phyloP scores from a whole-genome alignment of 2,329 filamentous ascomycete genomes.

The Xylariaceae sp. region DNA sequence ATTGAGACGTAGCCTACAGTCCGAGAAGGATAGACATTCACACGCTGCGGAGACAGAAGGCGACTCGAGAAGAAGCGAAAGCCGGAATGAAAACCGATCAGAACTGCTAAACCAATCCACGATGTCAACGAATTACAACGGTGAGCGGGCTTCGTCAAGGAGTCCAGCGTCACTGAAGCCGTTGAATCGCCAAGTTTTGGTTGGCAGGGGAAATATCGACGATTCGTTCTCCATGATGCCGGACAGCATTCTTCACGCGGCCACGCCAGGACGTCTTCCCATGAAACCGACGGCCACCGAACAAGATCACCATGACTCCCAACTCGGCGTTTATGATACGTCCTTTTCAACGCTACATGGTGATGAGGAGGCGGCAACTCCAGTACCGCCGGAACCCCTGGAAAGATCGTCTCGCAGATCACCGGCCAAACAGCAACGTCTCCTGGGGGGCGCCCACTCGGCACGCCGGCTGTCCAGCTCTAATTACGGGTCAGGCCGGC shows the following conservation, averaged over 20 bases:
- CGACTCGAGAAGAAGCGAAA: conserved; percentile 11
- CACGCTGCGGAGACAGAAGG: conserved; percentile 17
- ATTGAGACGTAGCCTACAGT: conserved; percentile 37
- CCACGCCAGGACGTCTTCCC: conserved; percentile 29
- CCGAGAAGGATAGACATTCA: conserved; percentile 17
- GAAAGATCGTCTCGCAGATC: not conserved
- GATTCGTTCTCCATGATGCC: conserved; percentile 36
- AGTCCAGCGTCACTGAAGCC: conserved; percentile 36
- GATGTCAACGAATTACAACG: conserved; percentile 7
- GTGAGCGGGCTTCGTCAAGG: conserved; percentile 19
- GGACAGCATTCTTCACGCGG: conserved; percentile 31
- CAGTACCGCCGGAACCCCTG: conserved; percentile 29
- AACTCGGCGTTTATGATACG: conserved; percentile 43
- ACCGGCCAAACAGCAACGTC: conserved; percentile 12
- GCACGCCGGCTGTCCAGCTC: conserved; percentile 35
- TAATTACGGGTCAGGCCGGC: conserved; percentile 36
- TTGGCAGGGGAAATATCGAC: conserved; percentile 31
- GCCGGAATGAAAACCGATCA: conserved; percentile 13
- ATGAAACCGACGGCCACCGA: conserved; percentile 18
- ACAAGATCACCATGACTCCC: conserved; percentile 24
- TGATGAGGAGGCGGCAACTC: conserved; percentile 45
- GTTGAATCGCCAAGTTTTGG: conserved; percentile 33
- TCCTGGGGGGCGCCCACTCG: conserved; percentile 21
- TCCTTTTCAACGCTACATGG: conserved; percentile 55
- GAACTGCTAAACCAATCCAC: conserved; percentile 7